Conservation (phyloP, 495 filamentous ascomycete genomes). For the Hyaloscypha finlandica region DNA sequence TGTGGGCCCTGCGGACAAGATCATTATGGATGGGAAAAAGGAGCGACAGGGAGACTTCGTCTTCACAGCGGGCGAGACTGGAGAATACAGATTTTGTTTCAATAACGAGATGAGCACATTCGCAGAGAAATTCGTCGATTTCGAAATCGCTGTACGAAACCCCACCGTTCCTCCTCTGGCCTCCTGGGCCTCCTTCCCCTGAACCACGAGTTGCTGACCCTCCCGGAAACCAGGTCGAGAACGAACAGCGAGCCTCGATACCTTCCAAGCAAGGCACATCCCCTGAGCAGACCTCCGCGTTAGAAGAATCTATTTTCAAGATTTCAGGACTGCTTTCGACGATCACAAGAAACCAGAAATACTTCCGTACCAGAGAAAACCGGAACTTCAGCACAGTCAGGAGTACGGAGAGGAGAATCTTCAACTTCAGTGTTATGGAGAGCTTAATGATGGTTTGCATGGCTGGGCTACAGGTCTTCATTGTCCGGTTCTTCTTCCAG, state of each 20-base stretch:
- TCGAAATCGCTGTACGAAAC: constrained; percentile 86
- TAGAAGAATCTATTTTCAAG: constrained; percentile 97
- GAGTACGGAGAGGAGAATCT: constrained; percentile 92
- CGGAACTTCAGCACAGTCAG: constrained; percentile 97
- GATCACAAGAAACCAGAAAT: constrained; percentile 96
- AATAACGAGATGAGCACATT: constrained; percentile 98
- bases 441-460: constrained; percentile 90
- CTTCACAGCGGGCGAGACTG: constrained; percentile 90
- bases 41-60: constrained; percentile 98
- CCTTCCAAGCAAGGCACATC: constrained; percentile 89
- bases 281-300: constrained; percentile 85
- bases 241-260: constrained; percentile 73
- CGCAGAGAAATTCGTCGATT: constrained; percentile 97
- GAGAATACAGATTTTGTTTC: constrained; percentile 98
- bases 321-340: constrained; percentile 93
- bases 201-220: constrained; percentile 19
- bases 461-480: constrained; percentile 96
- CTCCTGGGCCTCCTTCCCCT: neutral
- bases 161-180: neutral
- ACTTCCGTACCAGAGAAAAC: constrained; percentile 99
- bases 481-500: constrained; percentile 99
- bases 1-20: constrained; percentile 75
- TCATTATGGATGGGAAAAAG: constrained; percentile 84
- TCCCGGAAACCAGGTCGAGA: constrained; percentile 71
- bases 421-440: constrained; percentile 97